Conservation (phyloP, 208 protist species). For the Ichthyophonus hoferi region DNA sequence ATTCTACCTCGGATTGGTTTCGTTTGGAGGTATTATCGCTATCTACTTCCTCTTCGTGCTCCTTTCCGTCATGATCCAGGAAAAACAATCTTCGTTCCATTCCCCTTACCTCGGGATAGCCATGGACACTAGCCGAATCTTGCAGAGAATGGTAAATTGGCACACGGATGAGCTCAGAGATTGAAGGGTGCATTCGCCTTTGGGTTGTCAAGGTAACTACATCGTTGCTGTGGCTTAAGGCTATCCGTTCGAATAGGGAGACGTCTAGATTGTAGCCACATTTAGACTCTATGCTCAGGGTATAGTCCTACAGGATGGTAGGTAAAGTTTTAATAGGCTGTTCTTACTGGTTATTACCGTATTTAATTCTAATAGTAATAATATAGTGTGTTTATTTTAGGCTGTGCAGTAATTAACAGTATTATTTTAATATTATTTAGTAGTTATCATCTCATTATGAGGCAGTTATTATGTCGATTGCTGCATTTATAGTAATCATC, state of each 20-base stretch:
- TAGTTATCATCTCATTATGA: too few relatives aligned
- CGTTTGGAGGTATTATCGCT: background rate
- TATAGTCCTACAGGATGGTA: too few relatives aligned
- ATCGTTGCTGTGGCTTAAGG: background rate
- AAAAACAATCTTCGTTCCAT: background rate
- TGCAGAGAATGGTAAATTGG: conserved; percentile 22
- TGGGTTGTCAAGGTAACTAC: conserved; percentile 44
- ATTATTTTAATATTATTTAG: too few relatives aligned
- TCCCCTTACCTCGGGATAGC: background rate
- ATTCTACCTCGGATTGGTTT: background rate
- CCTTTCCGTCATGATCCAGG: background rate
- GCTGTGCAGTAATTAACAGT: too few relatives aligned
- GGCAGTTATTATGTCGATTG: too few relatives aligned
- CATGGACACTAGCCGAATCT: background rate
- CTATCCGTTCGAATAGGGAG: conserved; percentile 66
- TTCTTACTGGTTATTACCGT: too few relatives aligned
- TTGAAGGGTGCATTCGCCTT: conserved; percentile 61
- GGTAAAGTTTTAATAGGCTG: too few relatives aligned
- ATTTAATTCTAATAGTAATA: too few relatives aligned
- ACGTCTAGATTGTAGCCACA: conserved; percentile 51
- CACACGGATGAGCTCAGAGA: conserved; percentile 44
- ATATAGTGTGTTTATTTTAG: too few relatives aligned
- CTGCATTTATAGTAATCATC: too few relatives aligned
- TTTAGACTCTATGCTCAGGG: conserved; percentile 32
- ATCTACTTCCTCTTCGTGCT: background rate